phyloP scores from a whole-genome alignment of 1,139 yeast species.

The Pneumocystis carinii region DNA sequence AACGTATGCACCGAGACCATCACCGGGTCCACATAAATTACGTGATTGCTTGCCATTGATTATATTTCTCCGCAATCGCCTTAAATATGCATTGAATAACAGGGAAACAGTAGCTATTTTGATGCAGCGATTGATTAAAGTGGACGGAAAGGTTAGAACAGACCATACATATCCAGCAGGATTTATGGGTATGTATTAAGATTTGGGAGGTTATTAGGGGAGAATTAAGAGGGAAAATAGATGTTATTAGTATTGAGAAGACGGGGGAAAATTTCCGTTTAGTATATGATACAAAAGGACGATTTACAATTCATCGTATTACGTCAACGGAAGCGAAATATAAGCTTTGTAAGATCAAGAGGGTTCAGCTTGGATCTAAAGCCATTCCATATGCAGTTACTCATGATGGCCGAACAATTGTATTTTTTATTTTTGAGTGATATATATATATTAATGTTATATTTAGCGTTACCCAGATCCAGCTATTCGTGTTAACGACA shows the following conservation, averaged over 20 bases:
- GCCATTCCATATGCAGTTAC: constrained; percentile 96
- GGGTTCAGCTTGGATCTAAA: constrained; percentile 95
- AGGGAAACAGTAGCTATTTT: constrained; percentile 98
- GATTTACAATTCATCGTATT: constrained; percentile 98
- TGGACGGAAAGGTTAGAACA: constrained; percentile 98
- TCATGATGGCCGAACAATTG: constrained; percentile 96
- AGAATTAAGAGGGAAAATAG: constrained; percentile 22
- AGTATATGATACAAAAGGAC: constrained; percentile 95
- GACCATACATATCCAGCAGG: constrained; percentile 98
- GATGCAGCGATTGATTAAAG: constrained; percentile 98
- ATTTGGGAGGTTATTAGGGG: too few relatives aligned
- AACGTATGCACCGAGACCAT: constrained; percentile 98
- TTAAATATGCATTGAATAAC: constrained; percentile 98
- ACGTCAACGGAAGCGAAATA: constrained; percentile 95
- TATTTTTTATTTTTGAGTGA: neutral
- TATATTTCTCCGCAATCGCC: constrained; percentile 97
- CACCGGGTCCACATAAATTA: constrained; percentile 99
- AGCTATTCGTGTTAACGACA: constrained; percentile 85
- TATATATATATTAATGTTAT: neutral
- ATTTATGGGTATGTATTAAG: constrained; percentile 42
- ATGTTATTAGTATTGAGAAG: constrained; percentile 90
- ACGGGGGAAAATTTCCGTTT: constrained; percentile 99
- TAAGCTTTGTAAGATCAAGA: constrained; percentile 96
- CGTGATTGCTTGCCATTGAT: constrained; percentile 98
- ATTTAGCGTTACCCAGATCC: constrained; percentile 87